These are phyloP conservation scores for Leccinum fuscescens DNA, from an alignment of 1,284 basidiomycete genomes.

Conservation along the genomic window DNA sequence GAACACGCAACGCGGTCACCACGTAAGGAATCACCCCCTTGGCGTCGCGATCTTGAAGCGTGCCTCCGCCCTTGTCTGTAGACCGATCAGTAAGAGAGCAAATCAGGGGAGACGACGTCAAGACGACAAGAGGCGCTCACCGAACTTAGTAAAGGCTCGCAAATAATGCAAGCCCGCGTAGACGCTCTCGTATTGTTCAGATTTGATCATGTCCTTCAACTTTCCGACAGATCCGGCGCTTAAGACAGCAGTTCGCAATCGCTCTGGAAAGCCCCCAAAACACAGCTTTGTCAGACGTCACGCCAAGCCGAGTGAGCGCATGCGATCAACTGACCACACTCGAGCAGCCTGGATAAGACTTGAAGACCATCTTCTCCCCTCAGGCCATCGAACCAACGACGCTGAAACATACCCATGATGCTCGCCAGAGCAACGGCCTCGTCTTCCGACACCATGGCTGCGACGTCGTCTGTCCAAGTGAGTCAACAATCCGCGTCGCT, in stretches of 20 bases:
- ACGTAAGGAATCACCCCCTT: conserved; percentile 15
- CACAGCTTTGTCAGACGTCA: background rate
- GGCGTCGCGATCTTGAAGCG: background rate
- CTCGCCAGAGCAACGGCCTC: background rate
- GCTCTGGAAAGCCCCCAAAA: conserved; percentile 8
- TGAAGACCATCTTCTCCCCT: conserved; percentile 11
- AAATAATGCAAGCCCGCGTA: conserved; percentile 28
- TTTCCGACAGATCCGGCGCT: conserved; percentile 10
- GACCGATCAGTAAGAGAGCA: background rate
- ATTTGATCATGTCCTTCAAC: conserved; percentile 19
- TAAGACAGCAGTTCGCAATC: conserved; percentile 17
- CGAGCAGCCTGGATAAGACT: conserved; percentile 18
- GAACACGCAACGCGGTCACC: conserved; percentile 17
- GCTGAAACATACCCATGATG: conserved; percentile 25
- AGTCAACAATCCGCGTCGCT: background rate
- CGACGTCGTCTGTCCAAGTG: conserved; percentile 16
- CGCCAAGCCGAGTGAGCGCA: background rate
- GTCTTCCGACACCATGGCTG: conserved; percentile 10
- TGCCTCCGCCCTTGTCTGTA: background rate
- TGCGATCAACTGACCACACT: conserved; percentile 16
- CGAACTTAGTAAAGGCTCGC: conserved; percentile 14
- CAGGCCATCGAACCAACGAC: too few species aligned
- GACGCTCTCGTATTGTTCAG: background rate
- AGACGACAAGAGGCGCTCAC: conserved; percentile 10
- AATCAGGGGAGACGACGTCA: background rate